A percentile compares a stretch with the other conserved stretches of the same genome.
These are phyloP conservation scores for Nannizziopsis arthrosporioides DNA, from an alignment of 2,329 filamentous ascomycete species.

Conservation along the genomic window DNA sequence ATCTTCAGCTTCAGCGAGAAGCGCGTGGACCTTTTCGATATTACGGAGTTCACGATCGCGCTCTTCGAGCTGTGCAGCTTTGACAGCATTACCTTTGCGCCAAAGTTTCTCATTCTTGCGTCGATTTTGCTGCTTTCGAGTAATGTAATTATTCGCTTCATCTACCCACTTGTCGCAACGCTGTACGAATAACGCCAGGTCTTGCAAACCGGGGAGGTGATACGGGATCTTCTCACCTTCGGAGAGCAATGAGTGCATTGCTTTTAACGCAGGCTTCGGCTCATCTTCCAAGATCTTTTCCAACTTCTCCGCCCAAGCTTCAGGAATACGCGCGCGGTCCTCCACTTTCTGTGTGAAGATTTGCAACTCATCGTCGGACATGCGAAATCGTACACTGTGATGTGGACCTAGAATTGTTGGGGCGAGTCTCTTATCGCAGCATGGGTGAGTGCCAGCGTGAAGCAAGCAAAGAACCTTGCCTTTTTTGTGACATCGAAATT, in stretches of 20 bases:
- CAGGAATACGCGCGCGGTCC: constrained; percentile 76
- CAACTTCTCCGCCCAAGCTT: constrained; percentile 83
- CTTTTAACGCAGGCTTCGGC: constrained; percentile 72
- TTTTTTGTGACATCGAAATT: constrained; percentile 72
- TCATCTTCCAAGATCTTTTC: constrained; percentile 74
- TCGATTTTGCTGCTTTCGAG: constrained; percentile 92
- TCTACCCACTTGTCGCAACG: constrained; percentile 97
- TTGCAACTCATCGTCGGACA: constrained; percentile 58
- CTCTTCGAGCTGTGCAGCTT: constrained; percentile 73
- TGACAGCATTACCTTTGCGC: constrained; percentile 58
- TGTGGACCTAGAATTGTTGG: constrained; percentile 56
- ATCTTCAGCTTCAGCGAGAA: constrained; percentile 71
- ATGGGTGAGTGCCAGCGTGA: constrained; percentile 69
- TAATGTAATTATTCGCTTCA: constrained; percentile 90
- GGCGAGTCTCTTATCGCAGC: constrained; percentile 57
- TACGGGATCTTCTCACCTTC: constrained; percentile 96
- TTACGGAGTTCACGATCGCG: constrained; percentile 73
- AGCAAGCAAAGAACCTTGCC: constrained; percentile 72
- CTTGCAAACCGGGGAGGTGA: constrained; percentile 68
- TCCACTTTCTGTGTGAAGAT: constrained; percentile 60
- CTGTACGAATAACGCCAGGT: constrained; percentile 81
- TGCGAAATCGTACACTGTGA: constrained; percentile 67
- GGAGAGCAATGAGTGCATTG: constrained; percentile 67
- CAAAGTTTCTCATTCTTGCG: constrained; percentile 86
- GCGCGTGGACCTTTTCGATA: constrained; percentile 73